phyloP scores from a whole-genome alignment of 192 early-diverging fungal species.

The Entomortierella lignicola region DNA sequence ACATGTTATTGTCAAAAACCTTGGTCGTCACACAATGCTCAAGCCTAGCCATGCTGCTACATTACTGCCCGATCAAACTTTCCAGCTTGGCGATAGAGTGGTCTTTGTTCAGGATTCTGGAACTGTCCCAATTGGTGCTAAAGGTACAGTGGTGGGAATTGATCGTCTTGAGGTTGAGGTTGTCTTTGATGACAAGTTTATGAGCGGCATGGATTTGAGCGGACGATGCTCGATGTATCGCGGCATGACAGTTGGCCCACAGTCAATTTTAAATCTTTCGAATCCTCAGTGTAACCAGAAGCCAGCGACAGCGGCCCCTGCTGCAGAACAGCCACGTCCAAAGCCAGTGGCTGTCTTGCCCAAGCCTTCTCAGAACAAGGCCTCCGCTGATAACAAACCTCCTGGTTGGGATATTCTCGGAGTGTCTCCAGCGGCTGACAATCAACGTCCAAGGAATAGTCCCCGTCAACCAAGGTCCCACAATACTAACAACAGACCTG shows the following conservation, averaged over 20 bases:
- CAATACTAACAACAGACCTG: background rate
- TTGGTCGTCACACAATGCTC: conserved; percentile 72
- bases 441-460: conserved; percentile 26
- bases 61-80: conserved; percentile 78
- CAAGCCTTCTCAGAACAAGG: conserved; percentile 16
- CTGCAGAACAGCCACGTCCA: background rate
- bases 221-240: conserved; percentile 81
- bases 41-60: conserved; percentile 83
- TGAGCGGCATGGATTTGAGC: conserved; percentile 82
- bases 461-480: conserved; percentile 10
- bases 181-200: conserved; percentile 86
- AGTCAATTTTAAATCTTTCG: conserved; percentile 80
- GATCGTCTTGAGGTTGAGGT: conserved; percentile 83
- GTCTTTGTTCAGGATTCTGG: conserved; percentile 76
- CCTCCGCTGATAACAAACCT: conserved; percentile 30
- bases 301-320: background rate
- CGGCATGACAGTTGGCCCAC: conserved; percentile 74
- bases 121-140: conserved; percentile 81
- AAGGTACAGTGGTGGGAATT: conserved; percentile 88
- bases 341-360: conserved; percentile 23
- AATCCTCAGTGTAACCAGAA: conserved; percentile 62
- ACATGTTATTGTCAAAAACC: conserved; percentile 59
- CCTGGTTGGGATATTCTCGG: conserved; percentile 48
- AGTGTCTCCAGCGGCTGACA: conserved; percentile 26
- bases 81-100: conserved; percentile 91